A percentile compares a stretch with the other conserved stretches of the same genome.
Conservation (phyloP, 2,329 filamentous ascomycete species). For the Aspergillus glaucus region DNA sequence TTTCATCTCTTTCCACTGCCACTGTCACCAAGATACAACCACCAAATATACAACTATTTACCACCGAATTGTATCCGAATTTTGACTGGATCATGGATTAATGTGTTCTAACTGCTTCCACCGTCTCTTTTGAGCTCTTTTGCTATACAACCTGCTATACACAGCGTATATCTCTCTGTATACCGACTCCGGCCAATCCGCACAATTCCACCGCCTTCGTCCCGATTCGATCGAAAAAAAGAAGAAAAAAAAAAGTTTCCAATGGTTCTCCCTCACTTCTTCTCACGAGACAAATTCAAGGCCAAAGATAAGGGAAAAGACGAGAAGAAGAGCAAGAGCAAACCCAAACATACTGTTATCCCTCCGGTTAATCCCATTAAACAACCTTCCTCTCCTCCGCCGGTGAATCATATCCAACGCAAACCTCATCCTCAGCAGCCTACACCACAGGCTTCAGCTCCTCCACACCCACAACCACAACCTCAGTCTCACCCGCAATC, state of each 20-base stretch:
- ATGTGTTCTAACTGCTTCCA: background rate
- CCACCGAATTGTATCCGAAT: no score
- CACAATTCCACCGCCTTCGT: slow-evolving; percentile 36
- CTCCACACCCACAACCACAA: background rate
- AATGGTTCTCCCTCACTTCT: slow-evolving; percentile 35
- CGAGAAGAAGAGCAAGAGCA: slow-evolving; percentile 6
- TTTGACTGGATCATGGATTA: no score
- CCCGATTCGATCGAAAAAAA: slow-evolving; percentile 27
- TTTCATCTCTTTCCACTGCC: no score
- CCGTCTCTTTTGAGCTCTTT: slow-evolving; percentile 7
- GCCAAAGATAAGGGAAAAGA: slow-evolving; percentile 13
- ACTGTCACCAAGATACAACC: no score
- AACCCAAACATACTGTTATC: slow-evolving; percentile 5
- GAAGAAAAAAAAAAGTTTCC: slow-evolving; percentile 7
- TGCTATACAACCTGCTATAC: no score
- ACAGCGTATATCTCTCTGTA: no score
- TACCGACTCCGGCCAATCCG: slow-evolving; percentile 1
- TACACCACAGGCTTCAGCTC: background rate
- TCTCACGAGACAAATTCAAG: slow-evolving; percentile 28
- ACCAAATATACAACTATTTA: no score
- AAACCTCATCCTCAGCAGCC: background rate
- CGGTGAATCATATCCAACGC: no score
- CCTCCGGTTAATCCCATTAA: slow-evolving; percentile 1
- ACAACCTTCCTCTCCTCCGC: slow-evolving; percentile 1
- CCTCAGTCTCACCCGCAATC: slow-evolving; percentile 3